Base-by-base conservation (phyloP, 768 basidiomycete genomes). In the Hericium rajendrae region DNA sequence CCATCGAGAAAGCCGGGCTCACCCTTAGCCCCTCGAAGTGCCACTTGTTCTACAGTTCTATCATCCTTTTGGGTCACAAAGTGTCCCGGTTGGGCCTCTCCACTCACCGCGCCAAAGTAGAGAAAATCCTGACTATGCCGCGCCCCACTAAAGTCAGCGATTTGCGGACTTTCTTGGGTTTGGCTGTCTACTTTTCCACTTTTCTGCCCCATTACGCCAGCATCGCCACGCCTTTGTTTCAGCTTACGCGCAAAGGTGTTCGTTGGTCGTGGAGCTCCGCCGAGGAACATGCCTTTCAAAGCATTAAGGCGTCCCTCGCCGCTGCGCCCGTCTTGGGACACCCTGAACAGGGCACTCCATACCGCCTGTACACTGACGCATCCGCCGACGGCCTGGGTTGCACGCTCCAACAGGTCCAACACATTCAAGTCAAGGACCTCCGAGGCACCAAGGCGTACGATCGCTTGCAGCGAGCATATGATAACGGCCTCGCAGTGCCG, bases 121-220 rank as follows among this genome's bases (percentile, higher is more conserved):
- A 68, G 5, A 71, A 72, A 0, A 74, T 75, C 20, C 3, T 68
- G 0, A 59, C 69, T 5, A 56, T 74, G 0, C 59, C 43, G 4
- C 43, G 50, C 3, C 68, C 67, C 0, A 10, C 15, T 13, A 64
- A 62, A 12, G 51, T 64, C 22, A 22, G 22, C 22, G 22, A 22
- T 22, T 22, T 22, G 22, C 22, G 22, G 22, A 22, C 22, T 22
- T 22, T 22, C 22, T 22, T 22, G 22, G 22, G 22, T 22, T 22
- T 22, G 22, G 22, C 22, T 22, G 22, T 73, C 0, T 75, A 74
- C 51, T 74, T 74, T 57, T 62, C 72, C 0, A 32, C 62, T 0
- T 76, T 70, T 58, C 69, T 75, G 12, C 72, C 70, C 4, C 70
- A 60, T 48, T 75, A 73, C 56, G 61, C 74, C 0, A 66, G 62